Conservation (phyloP, 2,329 filamentous ascomycete genomes). For the Hypoxylon sp. region DNA sequence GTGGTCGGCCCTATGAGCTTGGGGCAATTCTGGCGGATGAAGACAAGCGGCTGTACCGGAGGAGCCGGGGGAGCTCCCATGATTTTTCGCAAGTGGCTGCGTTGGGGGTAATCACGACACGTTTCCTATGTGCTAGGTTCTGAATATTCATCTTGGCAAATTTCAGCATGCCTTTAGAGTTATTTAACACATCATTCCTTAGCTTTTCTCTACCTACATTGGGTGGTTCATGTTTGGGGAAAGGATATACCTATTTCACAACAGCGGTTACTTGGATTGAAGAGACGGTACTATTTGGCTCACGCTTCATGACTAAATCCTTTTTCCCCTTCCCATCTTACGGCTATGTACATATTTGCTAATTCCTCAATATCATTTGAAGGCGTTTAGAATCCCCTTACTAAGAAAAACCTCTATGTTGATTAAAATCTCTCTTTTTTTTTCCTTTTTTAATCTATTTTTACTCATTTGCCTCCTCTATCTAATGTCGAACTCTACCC, state of each 20-base stretch:
- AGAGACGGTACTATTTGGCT: slow-evolving; percentile 31
- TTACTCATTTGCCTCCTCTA: slow-evolving; percentile 17
- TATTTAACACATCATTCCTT: slow-evolving; percentile 18
- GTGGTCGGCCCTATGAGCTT: background rate
- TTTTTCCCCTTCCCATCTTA: slow-evolving; percentile 22
- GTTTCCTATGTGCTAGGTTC: slow-evolving; percentile 20
- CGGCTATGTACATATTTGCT: slow-evolving; percentile 32
- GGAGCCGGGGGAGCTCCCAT: slow-evolving; percentile 28
- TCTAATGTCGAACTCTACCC: slow-evolving; percentile 7
- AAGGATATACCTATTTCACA: slow-evolving; percentile 42
- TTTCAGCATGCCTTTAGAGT: slow-evolving; percentile 14
- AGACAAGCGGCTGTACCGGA: slow-evolving; percentile 22
- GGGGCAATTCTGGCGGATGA: slow-evolving; percentile 4
- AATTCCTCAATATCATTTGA: slow-evolving; percentile 13
- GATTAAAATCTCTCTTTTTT: slow-evolving; percentile 22
- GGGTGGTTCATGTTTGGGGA: slow-evolving; percentile 34
- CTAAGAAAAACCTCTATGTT: slow-evolving; percentile 4
- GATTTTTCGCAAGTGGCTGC: slow-evolving; percentile 17
- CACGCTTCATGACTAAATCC: slow-evolving; percentile 42
- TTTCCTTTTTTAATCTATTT: slow-evolving; percentile 24
- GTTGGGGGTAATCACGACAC: slow-evolving; percentile 26
- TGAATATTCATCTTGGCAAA: slow-evolving; percentile 19
- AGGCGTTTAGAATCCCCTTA: slow-evolving; percentile 29
- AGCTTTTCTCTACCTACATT: slow-evolving; percentile 24
- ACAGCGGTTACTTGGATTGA: slow-evolving; percentile 31